Evolutionary conservation across 228 moss, liverwort and hornwort genomes (phyloP).

Genomic region (Sphagnum magellanicum): DNA sequence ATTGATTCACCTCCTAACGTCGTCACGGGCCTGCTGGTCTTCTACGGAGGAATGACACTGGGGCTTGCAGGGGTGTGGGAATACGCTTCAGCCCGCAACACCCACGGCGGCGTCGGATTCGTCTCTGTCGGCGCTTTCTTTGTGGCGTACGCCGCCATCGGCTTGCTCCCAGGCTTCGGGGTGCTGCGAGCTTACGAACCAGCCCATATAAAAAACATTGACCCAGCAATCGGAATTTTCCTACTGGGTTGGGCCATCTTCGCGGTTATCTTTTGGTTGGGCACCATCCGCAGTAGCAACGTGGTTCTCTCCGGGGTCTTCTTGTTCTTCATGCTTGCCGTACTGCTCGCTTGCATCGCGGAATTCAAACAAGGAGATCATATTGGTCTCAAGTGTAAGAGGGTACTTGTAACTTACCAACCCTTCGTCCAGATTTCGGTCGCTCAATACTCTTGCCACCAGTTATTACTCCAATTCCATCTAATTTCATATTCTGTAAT

Average conservation of each 20-base stretch:
- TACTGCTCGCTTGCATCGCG: conserved; percentile 31
- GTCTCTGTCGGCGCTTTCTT: conserved; percentile 58
- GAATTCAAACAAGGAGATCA: conserved; percentile 3
- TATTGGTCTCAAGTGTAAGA: conserved; percentile 18
- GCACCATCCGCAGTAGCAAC: conserved; percentile 46
- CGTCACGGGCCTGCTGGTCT: conserved; percentile 40
- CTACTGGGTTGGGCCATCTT: conserved; percentile 56
- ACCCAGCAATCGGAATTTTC: conserved; percentile 44
- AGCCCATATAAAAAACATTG: conserved; percentile 9
- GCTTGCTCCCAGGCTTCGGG: conserved; percentile 46
- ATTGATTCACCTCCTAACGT: conserved; percentile 29
- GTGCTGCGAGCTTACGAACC: conserved; percentile 23
- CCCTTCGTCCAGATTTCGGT: too few species aligned
- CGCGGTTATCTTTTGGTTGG: conserved; percentile 54
- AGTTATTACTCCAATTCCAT: too few species aligned
- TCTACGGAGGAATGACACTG: conserved; percentile 55
- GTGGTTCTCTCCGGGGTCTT: conserved; percentile 52
- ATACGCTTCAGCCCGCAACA: conserved; percentile 35
- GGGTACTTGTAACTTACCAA: conserved; percentile 4
- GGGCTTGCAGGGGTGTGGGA: conserved; percentile 74
- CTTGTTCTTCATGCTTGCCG: conserved; percentile 36
- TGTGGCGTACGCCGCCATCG: conserved; percentile 44
- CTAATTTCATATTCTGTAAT: too few species aligned
- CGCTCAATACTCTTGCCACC: too few species aligned
- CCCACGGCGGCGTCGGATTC: conserved; percentile 60